phyloP scores from a whole-genome alignment of 768 basidiomycete species.

The Infundibulicybe gibba region DNA sequence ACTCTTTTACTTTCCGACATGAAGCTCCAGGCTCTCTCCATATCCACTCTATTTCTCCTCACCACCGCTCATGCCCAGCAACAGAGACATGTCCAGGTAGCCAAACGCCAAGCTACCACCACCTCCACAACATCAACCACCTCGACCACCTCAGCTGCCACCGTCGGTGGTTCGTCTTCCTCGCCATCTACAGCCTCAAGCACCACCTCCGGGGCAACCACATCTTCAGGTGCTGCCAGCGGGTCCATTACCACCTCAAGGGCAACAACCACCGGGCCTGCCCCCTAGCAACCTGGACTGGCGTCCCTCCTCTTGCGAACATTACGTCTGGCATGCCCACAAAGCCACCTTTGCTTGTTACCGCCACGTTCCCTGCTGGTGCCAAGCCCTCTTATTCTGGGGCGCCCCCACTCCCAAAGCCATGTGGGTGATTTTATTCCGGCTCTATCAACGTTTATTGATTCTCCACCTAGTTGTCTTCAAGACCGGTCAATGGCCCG shows the following conservation, averaged over 20 bases:
- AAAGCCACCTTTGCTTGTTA: slow-evolving; percentile 41
- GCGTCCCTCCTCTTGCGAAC: slow-evolving; percentile 52
- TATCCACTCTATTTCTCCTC: slow-evolving; percentile 39
- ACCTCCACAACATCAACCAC: slow-evolving; percentile 3
- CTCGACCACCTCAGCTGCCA: neutral
- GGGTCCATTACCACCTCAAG: neutral
- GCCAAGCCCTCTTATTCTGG: slow-evolving; percentile 59
- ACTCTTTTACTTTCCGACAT: slow-evolving; percentile 12
- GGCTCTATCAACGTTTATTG: neutral
- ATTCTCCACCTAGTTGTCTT: slow-evolving; percentile 19
- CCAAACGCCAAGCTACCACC: slow-evolving; percentile 29
- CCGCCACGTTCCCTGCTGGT: slow-evolving; percentile 55
- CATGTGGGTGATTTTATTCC: slow-evolving; percentile 40
- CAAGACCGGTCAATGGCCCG: slow-evolving; percentile 48
- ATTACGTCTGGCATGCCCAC: slow-evolving; percentile 66
- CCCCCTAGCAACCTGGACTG: slow-evolving; percentile 36
- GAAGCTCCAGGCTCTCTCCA: slow-evolving; percentile 8
- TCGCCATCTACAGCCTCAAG: neutral
- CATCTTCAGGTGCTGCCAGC: neutral
- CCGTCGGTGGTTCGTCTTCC: neutral
- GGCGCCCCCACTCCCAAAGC: slow-evolving; percentile 61
- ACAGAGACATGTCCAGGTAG: slow-evolving; percentile 12
- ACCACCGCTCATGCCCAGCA: slow-evolving; percentile 29
- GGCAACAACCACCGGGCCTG: slow-evolving; percentile 3
- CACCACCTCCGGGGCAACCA: neutral